Evolutionary conservation across 2,329 filamentous ascomycete species (phyloP).

Genomic region (Dactylellina parvicollis): DNA sequence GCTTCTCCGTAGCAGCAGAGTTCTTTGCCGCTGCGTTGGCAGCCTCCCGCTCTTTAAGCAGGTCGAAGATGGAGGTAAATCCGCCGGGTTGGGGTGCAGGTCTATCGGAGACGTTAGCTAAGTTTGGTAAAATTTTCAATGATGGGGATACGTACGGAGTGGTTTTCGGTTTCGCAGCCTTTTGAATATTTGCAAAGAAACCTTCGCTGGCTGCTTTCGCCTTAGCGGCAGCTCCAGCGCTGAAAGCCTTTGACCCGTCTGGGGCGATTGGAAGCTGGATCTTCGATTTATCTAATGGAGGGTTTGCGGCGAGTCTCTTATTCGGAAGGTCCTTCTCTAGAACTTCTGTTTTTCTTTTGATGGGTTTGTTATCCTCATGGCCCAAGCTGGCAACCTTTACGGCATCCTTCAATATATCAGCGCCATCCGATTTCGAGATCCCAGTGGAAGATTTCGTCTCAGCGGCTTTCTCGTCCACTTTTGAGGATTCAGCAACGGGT

Average conservation of each 20-base stretch:
- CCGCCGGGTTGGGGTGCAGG: conserved; percentile 45
- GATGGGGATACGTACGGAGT: conserved; percentile 27
- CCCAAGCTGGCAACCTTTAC: conserved; percentile 42
- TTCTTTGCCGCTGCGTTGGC: conserved; percentile 45
- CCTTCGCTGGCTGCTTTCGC: conserved; percentile 38
- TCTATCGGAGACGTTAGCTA: not conserved
- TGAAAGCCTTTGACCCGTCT: conserved; percentile 23
- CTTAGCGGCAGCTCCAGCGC: conserved; percentile 17
- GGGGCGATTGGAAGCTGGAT: conserved; percentile 47
- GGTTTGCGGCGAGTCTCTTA: conserved; percentile 42
- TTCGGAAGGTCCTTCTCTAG: conserved; percentile 43
- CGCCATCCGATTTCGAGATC: conserved; percentile 29
- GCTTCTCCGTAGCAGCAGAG: conserved; percentile 33
- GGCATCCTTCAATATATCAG: conserved; percentile 42
- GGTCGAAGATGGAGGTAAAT: conserved; percentile 51
- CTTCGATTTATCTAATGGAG: conserved; percentile 42
- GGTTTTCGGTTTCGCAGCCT: conserved; percentile 47
- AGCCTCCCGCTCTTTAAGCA: conserved; percentile 50
- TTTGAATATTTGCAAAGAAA: conserved; percentile 51
- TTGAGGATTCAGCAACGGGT: conserved; percentile 11
- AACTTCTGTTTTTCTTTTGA: conserved; percentile 39
- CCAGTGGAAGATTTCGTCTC: conserved; percentile 9
- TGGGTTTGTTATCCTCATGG: conserved; percentile 36
- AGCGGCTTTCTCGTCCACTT: conserved; percentile 18
- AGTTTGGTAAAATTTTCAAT: not conserved